Evolutionary conservation across 164 flowering plant genomes (phyloP), one percentile per base, ranked within the genome.

Genomic region (Dillenia turbinata): DNA sequence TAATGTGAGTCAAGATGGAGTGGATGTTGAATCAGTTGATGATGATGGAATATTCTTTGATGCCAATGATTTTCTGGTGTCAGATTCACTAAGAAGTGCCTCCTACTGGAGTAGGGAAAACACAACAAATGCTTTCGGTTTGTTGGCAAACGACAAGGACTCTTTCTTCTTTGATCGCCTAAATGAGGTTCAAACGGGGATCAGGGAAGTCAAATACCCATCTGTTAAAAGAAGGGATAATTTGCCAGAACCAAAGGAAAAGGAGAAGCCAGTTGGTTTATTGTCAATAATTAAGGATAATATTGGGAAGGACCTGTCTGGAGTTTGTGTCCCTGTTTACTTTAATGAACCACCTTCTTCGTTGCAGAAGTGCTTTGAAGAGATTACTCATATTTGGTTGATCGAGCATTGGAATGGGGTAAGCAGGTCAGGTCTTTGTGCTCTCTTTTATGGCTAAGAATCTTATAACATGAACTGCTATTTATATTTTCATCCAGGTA

Each of bases 221-320:
- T 78, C 60, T 68, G 82, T 94, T 47, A 78, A 79, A 74, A 83
- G 99, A 78, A 84, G 99, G 78, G 89, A 84, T 60, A 86, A 73
- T 67, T 70, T 94, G 57, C 99, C 99, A 46, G 99, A 94, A 66
- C 99, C 99, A 54, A 91, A 89, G 75, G 99, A 94, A 75, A 91
- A 88, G 75, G 99, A 91, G 71, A 91, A 88, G 74, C 97, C 96
- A 1, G 85, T 94, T 67, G 97, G 99, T 56, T 69, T 94, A 33
- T 94, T 97, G 99, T 91, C 99, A 57, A 91, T 94, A 49, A 91
- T 94, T 63, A 94, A 89, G 79, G 99, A 94, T 65, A 94, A 94
- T 68, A 91, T 94, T 66, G 99, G 99, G 47, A 94, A 94, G 78
- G 99, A 94, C 58, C 77, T 94, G 44, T 89, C 97, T 66, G 97